Conservation (phyloP, 1,284 basidiomycete genomes). For the Rhodotorula sp. region DNA sequence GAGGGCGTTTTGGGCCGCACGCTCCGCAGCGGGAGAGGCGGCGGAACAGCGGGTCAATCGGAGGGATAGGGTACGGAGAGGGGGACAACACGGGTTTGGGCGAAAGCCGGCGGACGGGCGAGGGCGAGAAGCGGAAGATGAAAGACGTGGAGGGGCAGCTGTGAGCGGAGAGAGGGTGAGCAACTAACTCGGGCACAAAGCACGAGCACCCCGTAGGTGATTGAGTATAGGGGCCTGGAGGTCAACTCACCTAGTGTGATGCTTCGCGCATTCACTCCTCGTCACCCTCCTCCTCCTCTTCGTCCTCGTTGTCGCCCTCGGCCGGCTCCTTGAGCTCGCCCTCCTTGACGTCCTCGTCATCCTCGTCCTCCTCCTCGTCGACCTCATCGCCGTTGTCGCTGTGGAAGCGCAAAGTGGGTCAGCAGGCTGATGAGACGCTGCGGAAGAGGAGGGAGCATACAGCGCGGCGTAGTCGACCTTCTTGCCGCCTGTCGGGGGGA, state of each 20-base stretch:
- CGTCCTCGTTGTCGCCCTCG: constrained; percentile 22
- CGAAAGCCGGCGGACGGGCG: no score
- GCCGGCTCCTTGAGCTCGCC: constrained; percentile 15
- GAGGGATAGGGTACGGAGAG: no score
- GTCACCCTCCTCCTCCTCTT: constrained; percentile 19
- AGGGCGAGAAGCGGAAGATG: no score
- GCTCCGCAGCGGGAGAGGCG: no score
- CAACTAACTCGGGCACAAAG: no score
- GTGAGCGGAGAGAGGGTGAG: no score
- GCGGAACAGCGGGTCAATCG: no score
- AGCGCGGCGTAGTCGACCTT: constrained; percentile 33
- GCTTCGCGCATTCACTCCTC: not conserved
- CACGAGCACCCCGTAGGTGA: no score
- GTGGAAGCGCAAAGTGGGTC: not conserved
- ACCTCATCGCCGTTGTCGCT: constrained; percentile 16
- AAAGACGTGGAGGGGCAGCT: no score
- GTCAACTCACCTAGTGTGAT: not conserved
- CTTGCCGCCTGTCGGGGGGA: constrained; percentile 23
- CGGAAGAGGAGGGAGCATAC: not conserved
- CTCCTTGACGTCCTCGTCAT: constrained; percentile 20
- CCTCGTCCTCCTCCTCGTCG: constrained; percentile 21
- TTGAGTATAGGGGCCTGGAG: not conserved
- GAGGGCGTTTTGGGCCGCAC: no score
- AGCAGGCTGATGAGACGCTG: not conserved
- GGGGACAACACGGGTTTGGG: no score